Conservation (phyloP, 2,329 filamentous ascomycete species). For the Aspergillus hortae region DNA sequence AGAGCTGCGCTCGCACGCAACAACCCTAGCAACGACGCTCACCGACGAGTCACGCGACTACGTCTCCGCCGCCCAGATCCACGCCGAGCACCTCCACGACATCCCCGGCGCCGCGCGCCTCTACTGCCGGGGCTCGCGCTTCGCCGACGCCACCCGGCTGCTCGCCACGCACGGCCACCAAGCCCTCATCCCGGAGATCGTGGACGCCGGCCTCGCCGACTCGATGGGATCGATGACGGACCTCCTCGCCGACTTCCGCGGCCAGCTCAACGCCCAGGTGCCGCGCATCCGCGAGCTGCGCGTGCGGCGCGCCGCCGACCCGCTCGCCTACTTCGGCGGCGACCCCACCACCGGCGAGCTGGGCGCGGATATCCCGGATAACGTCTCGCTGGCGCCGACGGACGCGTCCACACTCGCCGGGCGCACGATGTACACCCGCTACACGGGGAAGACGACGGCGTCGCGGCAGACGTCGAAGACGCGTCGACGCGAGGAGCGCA, state of each 20-base stretch:
- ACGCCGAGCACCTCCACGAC: conserved; percentile 76
- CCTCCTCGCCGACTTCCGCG: conserved; percentile 87
- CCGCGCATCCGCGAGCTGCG: conserved; percentile 82
- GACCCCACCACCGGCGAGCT: conserved; percentile 55
- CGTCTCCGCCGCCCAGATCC: conserved; percentile 70
- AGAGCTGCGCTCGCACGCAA: conserved; percentile 66
- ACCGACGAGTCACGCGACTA: conserved; percentile 79
- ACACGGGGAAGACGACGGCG: conserved; percentile 57
- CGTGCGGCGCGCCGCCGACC: conserved; percentile 75
- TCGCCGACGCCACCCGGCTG: conserved; percentile 82
- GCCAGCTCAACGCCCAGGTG: conserved; percentile 77
- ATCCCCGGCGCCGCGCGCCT: conserved; percentile 67
- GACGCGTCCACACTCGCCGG: conserved; percentile 71
- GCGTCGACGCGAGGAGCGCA: conserved; percentile 84
- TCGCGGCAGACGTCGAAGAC: conserved; percentile 80
- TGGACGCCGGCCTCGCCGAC: conserved; percentile 78
- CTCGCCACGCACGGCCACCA: conserved; percentile 59
- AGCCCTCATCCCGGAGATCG: conserved; percentile 61
- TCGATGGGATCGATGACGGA: conserved; percentile 80
- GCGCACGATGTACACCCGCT: conserved; percentile 87
- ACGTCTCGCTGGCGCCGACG: conserved; percentile 86
- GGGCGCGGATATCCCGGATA: conserved; percentile 76
- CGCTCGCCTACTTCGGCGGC: conserved; percentile 83
- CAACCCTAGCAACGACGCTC: conserved; percentile 70
- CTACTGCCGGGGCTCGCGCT: conserved; percentile 82